Base-by-base conservation (phyloP, 139 green algal species). In the Chlorokybus atmophyticus region DNA sequence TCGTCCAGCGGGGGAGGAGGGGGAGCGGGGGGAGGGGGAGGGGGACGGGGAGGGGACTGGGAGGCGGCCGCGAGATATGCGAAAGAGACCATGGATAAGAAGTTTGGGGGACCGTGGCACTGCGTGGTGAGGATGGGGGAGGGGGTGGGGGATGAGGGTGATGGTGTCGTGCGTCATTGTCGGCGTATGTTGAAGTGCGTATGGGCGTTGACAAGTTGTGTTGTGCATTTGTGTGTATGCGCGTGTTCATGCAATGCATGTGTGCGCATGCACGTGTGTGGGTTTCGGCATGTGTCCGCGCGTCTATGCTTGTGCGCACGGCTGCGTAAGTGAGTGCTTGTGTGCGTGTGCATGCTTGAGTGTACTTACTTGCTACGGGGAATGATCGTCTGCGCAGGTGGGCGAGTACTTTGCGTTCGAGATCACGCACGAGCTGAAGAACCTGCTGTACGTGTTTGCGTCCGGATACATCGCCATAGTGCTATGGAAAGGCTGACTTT, bases 61-160 rank as follows among this genome's bases (percentile, higher is more conserved):
- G 53, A 60, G 29, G 5, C 51, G 7, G 53, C 38, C 4, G 53
- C 53, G 8, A 6, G 30, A 6, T 35, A 85, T 67, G 87, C 89
- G 35, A 92, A 92, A 56, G 83, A 94, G 31, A 73, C 73, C n/a
- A 85, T 94, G 80, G 87, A 95, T 73, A 90, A 86, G 48, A 91
- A 93, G 57, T 95, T 91, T 75, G 87, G 87, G 0, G 69, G 69
- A 4, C 79, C 82, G 3, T 95, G 86, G 86, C 83, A 93, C 47
- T 80, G 87, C 7, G 77, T 94, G 2, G 81, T 87, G 14, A 74
- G 38, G 14, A 17, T 44, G 14, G 38, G 14, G 14, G 38, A 14
- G 17, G 17, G 17, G 14, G 17, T 44, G 38, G 14, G 38, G 14
- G 14, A 44, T 44, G 38, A 44, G 14, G 14, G 14, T 44, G 17